A percentile compares a stretch with the other conserved stretches of the same genome.
These are phyloP conservation scores for Trichodelitschia bisporula DNA, from an alignment of 495 filamentous ascomycete species.

Conservation along the genomic window DNA sequence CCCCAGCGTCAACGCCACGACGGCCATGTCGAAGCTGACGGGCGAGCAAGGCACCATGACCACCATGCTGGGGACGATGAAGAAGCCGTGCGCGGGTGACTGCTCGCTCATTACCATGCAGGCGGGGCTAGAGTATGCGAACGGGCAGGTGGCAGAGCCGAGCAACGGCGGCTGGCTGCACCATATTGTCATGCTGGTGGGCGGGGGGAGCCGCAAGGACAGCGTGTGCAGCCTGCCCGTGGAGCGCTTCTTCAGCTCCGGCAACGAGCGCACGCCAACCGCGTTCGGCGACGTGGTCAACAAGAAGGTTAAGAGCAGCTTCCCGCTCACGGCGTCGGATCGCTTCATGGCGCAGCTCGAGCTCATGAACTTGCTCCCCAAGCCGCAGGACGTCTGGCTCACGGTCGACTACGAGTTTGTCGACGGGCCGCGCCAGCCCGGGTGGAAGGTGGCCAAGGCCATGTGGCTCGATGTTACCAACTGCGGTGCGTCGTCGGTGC, in stretches of 20 bases:
- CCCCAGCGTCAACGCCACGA: neutral
- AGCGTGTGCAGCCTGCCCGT: too few relatives aligned
- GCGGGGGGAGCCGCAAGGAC: too few relatives aligned
- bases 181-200: neutral
- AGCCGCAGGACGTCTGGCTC: constrained; percentile 2
- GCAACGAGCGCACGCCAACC: too few relatives aligned
- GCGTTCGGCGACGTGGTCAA: too few relatives aligned
- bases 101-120: neutral
- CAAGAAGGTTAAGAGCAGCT: too few relatives aligned
- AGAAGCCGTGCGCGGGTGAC: neutral
- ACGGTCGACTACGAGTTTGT: constrained; percentile 6
- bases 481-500: constrained; percentile 1
- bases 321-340: neutral
- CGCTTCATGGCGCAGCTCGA: constrained; percentile 1
- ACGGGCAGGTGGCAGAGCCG: neutral
- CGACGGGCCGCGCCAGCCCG: neutral
- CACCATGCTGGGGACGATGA: neutral
- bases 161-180: neutral
- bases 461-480: constrained; percentile 6
- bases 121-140: neutral
- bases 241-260: too few relatives aligned
- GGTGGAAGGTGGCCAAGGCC: constrained; percentile 2
- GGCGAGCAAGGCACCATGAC: neutral
- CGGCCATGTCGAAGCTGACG: too few relatives aligned
- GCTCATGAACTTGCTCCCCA: constrained; percentile 5